Percentiles rank a stretch among this genome's conserved stretches.
Evolutionary conservation across 2,329 filamentous ascomycete genomes (phyloP).

Genomic region (Fusarium sp.): DNA sequence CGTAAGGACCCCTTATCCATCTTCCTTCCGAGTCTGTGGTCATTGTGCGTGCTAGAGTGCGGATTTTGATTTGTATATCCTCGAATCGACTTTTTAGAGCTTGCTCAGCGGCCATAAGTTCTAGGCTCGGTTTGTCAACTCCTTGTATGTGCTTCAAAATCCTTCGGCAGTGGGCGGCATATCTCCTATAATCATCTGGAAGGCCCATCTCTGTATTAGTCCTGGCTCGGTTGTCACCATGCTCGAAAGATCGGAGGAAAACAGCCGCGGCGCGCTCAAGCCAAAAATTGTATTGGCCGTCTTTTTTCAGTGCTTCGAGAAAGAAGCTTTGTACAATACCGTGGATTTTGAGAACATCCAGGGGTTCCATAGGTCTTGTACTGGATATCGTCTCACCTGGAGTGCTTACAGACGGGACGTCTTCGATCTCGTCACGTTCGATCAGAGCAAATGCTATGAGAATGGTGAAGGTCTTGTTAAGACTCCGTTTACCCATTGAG

Average conservation of each 20-base stretch:
- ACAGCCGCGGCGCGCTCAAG: conserved; percentile 44
- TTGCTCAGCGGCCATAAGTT: conserved; percentile 25
- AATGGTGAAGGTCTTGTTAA: conserved; percentile 46
- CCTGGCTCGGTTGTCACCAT: conserved; percentile 31
- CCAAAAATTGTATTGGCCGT: conserved; percentile 42
- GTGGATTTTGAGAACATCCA: conserved; percentile 46
- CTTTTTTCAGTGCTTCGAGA: conserved; percentile 36
- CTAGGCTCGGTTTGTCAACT: conserved; percentile 32
- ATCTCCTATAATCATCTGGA: conserved; percentile 45
- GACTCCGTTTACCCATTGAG: conserved; percentile 38
- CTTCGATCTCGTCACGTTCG: conserved; percentile 46
- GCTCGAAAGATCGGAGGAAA: conserved; percentile 43
- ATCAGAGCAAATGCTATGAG: conserved; percentile 47
- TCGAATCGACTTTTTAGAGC: conserved; percentile 32
- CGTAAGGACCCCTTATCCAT: conserved; percentile 35
- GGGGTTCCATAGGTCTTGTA: conserved; percentile 24
- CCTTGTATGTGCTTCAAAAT: conserved; percentile 40
- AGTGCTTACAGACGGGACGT: conserved; percentile 33
- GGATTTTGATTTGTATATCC: conserved; percentile 38
- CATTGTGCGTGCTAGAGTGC: conserved; percentile 33
- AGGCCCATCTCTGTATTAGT: conserved; percentile 38
- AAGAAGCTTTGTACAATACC: conserved; percentile 45
- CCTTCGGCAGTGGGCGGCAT: conserved; percentile 40
- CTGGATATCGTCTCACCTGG: conserved; percentile 22
- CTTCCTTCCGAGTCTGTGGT: conserved; percentile 26